Conservation (phyloP, 495 filamentous ascomycete species). For the Penicillium manginii region DNA sequence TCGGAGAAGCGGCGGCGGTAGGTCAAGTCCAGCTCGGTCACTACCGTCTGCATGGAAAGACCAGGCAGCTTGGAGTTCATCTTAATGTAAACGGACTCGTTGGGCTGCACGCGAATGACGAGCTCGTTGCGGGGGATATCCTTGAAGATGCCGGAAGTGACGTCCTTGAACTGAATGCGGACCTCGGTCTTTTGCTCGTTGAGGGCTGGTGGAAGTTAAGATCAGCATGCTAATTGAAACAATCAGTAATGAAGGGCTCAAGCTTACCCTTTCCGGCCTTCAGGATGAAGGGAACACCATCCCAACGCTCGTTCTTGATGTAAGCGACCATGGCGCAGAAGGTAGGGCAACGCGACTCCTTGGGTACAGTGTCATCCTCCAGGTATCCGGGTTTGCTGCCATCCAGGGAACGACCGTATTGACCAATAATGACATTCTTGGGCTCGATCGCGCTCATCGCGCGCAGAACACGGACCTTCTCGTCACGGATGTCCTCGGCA, state of each 20-base stretch:
- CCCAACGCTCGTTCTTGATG: conserved; percentile 99
- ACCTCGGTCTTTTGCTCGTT: conserved; percentile 99
- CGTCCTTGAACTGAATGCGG: conserved; percentile 98
- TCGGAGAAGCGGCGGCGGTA: conserved; percentile 98
- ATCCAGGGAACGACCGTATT: conserved; percentile 96
- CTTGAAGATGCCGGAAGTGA: conserved; percentile 99
- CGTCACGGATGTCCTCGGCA: conserved; percentile 96
- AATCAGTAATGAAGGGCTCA: neutral
- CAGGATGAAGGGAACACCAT: conserved; percentile 98
- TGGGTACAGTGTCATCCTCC: conserved; percentile 97
- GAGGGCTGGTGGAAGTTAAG: conserved; percentile 58
- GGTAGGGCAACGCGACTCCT: conserved; percentile 95
- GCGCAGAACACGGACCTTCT: conserved; percentile 94
- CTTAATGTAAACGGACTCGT: conserved; percentile 99
- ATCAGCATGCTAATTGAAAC: neutral
- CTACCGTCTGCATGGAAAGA: conserved; percentile 98
- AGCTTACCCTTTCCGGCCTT: conserved; percentile 88
- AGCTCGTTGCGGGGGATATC: conserved; percentile 99
- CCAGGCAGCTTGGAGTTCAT: conserved; percentile 99
- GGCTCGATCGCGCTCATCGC: conserved; percentile 95
- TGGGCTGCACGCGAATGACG: conserved; percentile 98
- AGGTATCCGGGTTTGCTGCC: conserved; percentile 98
- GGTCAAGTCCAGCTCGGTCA: conserved; percentile 97
- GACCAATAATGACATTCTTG: conserved; percentile 99
- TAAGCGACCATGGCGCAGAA: conserved; percentile 96